Base-by-base conservation (phyloP, 2,329 filamentous ascomycete genomes). In the Alternaria dauci region DNA sequence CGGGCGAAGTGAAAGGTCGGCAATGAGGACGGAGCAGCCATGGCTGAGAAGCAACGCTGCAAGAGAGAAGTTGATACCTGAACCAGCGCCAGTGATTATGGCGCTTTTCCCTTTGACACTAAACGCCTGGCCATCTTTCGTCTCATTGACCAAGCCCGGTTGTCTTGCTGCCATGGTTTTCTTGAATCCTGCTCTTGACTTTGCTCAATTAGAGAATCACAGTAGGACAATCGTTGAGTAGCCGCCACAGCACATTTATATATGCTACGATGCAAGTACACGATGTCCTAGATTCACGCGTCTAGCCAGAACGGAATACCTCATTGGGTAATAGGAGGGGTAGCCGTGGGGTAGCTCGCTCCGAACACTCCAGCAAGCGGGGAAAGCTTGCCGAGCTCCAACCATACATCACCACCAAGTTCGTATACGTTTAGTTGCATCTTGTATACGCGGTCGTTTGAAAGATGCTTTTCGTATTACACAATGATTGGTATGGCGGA, bases 31-130 rank as follows among this genome's bases (percentile, higher is more conserved):
- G 58, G 80, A 83, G 75, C 82, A 84, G 60, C 79, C 78, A 11
- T 71, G 69, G 0, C 75, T 72, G 20, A 84, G 79, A 14, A 85
- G 79, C 2, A 83, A 71, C 18, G 74, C 68, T 12, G 82, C 79
- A 65, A 85, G 84, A 64, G 67, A 77, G 63, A 78, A 76, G 66
- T 81, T 82, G 65, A 84, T 84, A 16, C 82, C 82, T 84, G 61
- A 53, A 11, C 82, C 82, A 52, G 81, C 82, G 36, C 82, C 82
- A 6, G 82, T 84, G 5, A 84, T 74, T 50, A 84, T 77, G 5
- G 82, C 82, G n/a, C 73, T 79, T 70, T 83, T 83, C 8, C 81
- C 81, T 14, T 77, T 61, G 4, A 83, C 78, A 20, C 68, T 70
- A 63, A 81, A 83, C 4, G 28, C 50, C 18, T 53, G 18, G 38